These are phyloP conservation scores for Colletotrichum orchidophilum DNA, from an alignment of 2,329 filamentous ascomycete species.

Conservation along the genomic window DNA sequence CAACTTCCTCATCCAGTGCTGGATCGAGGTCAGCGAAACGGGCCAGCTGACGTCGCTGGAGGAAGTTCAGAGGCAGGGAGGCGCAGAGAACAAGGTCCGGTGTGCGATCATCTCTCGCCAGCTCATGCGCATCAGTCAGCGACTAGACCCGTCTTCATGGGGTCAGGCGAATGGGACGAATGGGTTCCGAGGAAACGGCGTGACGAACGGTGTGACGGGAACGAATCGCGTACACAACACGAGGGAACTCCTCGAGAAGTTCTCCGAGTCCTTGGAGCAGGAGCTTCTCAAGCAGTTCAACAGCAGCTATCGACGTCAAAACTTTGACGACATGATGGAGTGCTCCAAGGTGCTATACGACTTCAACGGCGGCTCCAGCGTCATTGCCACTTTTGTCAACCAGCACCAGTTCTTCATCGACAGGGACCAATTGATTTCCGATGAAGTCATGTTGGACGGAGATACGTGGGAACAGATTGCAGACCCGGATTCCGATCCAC, in stretches of 20 bases:
- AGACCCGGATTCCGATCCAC: conserved; percentile 92
- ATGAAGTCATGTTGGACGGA: conserved; percentile 80
- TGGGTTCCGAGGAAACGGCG: conserved; percentile 57
- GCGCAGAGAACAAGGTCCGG: conserved; percentile 90
- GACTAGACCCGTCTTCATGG: conserved; percentile 83
- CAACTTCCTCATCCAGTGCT: conserved; percentile 95
- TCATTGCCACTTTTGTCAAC: conserved; percentile 96
- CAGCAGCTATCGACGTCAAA: conserved; percentile 92
- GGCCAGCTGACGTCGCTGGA: conserved; percentile 89
- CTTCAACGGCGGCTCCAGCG: conserved; percentile 94
- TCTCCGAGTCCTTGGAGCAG: conserved; percentile 94
- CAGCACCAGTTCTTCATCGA: conserved; percentile 99
- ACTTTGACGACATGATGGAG: conserved; percentile 98
- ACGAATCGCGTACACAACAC: conserved; percentile 68
- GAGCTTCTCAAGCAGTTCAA: conserved; percentile 97
- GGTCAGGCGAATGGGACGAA: conserved; percentile 67
- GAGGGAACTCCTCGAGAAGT: conserved; percentile 93
- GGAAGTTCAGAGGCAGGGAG: conserved; percentile 85
- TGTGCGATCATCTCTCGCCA: conserved; percentile 95
- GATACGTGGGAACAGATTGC: conserved; percentile 91
- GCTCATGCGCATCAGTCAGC: conserved; percentile 91
- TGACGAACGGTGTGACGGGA: conserved; percentile 58
- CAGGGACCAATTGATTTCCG: conserved; percentile 87
- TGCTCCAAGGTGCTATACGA: conserved; percentile 93
- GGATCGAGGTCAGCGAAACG: conserved; percentile 92